Percentiles rank a stretch among this genome's conserved stretches.
Conservation (phyloP, 768 basidiomycete genomes). For the Mrakia frigida region DNA sequence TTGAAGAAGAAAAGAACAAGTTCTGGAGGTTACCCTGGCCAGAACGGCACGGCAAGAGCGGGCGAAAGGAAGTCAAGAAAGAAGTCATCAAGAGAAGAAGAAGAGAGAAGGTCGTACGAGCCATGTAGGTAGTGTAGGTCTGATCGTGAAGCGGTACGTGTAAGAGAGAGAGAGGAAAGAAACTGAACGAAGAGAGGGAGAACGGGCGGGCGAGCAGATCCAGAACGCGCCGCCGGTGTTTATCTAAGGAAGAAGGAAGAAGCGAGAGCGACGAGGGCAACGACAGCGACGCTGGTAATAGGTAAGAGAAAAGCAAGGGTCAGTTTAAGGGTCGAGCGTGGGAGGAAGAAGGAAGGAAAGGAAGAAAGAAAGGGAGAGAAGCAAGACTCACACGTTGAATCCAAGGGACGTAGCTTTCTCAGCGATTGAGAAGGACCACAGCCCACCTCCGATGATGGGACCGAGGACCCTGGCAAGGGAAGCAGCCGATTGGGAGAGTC, state of each 20-base stretch:
- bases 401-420: conserved; percentile 11
- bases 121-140: not conserved
- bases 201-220: not conserved
- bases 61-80: too few species aligned
- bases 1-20: not conserved
- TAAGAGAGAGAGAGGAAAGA: not conserved
- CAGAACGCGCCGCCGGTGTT: not conserved
- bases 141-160: not conserved
- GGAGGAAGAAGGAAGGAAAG: not conserved
- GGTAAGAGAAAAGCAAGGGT: not conserved
- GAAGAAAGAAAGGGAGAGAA: too few species aligned
- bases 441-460: conserved; percentile 47
- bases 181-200: not conserved
- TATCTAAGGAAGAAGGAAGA: conserved; percentile 28
- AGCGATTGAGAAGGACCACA: conserved; percentile 25
- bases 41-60: not conserved
- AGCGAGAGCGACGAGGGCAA: conserved; percentile 13
- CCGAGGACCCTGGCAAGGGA: conserved; percentile 87
- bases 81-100: not conserved
- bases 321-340: not conserved
- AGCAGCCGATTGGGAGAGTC: conserved; percentile 90
- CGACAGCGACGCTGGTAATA: not conserved
- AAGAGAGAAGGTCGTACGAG: not conserved
- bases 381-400: conserved; percentile 15
- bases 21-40: not conserved